phyloP scores from a whole-genome alignment of 2,329 filamentous ascomycete genomes.

The Epichloe aotearoae region DNA sequence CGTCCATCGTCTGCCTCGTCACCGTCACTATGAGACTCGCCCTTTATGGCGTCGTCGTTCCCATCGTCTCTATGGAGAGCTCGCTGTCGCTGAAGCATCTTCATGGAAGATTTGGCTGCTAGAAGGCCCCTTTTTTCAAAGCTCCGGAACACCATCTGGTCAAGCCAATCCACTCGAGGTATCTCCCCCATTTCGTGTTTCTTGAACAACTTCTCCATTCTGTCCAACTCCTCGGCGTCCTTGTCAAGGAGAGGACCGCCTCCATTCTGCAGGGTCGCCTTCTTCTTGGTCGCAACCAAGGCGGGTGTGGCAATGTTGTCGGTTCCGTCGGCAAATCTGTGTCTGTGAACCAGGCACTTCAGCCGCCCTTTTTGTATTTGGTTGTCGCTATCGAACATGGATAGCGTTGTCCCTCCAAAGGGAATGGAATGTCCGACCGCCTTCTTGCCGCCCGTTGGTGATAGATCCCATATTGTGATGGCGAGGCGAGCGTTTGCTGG shows the following conservation, averaged over 20 bases:
- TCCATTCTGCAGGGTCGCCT: constrained; percentile 35
- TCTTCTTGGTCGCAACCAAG: constrained; percentile 44
- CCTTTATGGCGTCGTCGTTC: constrained; percentile 14
- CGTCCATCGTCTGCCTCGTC: constrained; percentile 29
- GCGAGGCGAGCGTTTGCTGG: constrained; percentile 74
- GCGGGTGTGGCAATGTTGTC: constrained; percentile 65
- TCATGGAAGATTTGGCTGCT: constrained; percentile 50
- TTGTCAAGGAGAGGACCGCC: constrained; percentile 45
- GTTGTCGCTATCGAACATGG: constrained; percentile 85
- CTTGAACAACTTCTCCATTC: constrained; percentile 82
- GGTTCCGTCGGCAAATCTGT: constrained; percentile 74
- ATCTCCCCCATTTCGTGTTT: constrained; percentile 99
- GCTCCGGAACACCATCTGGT: constrained; percentile 82
- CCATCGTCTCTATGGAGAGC: constrained; percentile 26
- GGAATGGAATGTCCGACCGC: constrained; percentile 69
- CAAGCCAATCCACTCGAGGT: constrained; percentile 83
- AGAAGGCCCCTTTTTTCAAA: constrained; percentile 69
- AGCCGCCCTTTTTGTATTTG: constrained; percentile 85
- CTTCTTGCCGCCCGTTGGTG: constrained; percentile 58
- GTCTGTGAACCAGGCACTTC: constrained; percentile 75
- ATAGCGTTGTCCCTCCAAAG: constrained; percentile 85
- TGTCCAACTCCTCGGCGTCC: constrained; percentile 71
- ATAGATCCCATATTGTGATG: constrained; percentile 91
- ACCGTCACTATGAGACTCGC: constrained; percentile 17
- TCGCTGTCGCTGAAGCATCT: constrained; percentile 38